phyloP scores from a whole-genome alignment of 1,284 basidiomycete genomes.

The Heterobasidion irregulare region DNA sequence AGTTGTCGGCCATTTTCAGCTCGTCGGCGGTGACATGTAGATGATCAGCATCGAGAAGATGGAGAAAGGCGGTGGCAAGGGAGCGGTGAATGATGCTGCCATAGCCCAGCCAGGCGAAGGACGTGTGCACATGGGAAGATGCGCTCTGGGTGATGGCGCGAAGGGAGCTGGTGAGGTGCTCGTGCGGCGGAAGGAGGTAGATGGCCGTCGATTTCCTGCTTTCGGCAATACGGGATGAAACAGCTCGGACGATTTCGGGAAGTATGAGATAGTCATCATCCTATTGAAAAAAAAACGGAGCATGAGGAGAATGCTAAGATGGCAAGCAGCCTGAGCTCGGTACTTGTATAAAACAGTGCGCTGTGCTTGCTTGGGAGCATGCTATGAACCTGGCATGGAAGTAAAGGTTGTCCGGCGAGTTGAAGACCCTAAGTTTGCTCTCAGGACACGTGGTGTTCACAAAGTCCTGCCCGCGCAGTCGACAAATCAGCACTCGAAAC shows the following conservation, averaged over 20 bases:
- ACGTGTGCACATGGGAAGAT: slow-evolving; percentile 34
- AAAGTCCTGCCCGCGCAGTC: slow-evolving; percentile 37
- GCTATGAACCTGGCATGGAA: slow-evolving; percentile 61
- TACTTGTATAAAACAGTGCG: slow-evolving; percentile 59
- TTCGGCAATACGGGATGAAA: slow-evolving; percentile 30
- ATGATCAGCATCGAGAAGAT: slow-evolving; percentile 27
- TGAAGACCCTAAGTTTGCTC: slow-evolving; percentile 41
- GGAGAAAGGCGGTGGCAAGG: slow-evolving; percentile 37
- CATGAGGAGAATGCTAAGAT: neutral
- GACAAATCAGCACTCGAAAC: neutral
- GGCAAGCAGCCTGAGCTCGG: slow-evolving; percentile 4
- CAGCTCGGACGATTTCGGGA: slow-evolving; percentile 44
- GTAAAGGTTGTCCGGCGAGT: slow-evolving; percentile 49
- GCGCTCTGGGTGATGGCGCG: slow-evolving; percentile 22
- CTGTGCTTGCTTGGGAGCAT: slow-evolving; percentile 41
- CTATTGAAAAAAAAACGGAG: slow-evolving; percentile 22
- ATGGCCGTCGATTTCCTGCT: slow-evolving; percentile 26
- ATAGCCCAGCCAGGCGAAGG: slow-evolving; percentile 62
- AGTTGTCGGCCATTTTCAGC: slow-evolving; percentile 63
- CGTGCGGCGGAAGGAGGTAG: slow-evolving; percentile 52
- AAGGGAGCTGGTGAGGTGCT: slow-evolving; percentile 44
- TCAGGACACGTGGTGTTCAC: slow-evolving; percentile 31
- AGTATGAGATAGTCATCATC: slow-evolving; percentile 62
- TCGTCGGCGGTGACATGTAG: slow-evolving; percentile 41
- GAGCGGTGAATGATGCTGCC: slow-evolving; percentile 45